Evolutionary conservation across 345 rosid genomes (phyloP).

Genomic region (Hypericum androsaemum): DNA sequence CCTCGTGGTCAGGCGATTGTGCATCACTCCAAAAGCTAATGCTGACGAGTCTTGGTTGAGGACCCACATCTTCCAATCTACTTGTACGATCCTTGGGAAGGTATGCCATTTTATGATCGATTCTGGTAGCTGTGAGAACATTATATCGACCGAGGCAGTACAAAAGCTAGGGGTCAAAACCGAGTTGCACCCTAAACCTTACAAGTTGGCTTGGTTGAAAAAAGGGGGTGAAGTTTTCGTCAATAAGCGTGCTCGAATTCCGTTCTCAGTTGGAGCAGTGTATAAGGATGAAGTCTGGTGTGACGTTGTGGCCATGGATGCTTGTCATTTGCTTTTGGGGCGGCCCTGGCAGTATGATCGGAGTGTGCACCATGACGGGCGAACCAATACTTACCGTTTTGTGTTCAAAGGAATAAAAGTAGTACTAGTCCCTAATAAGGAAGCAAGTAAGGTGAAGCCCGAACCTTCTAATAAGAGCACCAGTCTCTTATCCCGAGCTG

Average conservation of each 20-base stretch:
- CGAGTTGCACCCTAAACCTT: not conserved
- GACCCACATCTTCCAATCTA: too few relatives aligned
- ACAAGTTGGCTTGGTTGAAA: not conserved
- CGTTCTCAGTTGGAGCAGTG: too few relatives aligned
- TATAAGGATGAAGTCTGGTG: not conserved
- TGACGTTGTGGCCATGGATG: not conserved
- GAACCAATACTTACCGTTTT: too few relatives aligned
- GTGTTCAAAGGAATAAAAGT: too few relatives aligned
- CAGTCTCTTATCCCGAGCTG: too few relatives aligned
- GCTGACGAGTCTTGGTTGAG: not conserved
- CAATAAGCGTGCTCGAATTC: too few relatives aligned
- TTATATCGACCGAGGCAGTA: not conserved
- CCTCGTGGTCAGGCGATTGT: not conserved
- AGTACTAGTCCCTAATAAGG: not conserved
- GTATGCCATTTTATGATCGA: too few relatives aligned
- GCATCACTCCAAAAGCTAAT: not conserved
- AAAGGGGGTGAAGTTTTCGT: not conserved
- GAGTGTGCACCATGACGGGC: too few relatives aligned
- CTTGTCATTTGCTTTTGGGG: too few relatives aligned
- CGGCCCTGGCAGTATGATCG: too few relatives aligned
- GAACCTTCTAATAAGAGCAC: too few relatives aligned
- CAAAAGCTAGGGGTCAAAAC: not conserved
- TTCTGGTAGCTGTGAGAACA: not conserved
- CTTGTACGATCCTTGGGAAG: too few relatives aligned
- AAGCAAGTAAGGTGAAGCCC: not conserved